Evolutionary conservation across 2,329 filamentous ascomycete genomes (phyloP).

Genomic region (Stylonectria norvegica): DNA sequence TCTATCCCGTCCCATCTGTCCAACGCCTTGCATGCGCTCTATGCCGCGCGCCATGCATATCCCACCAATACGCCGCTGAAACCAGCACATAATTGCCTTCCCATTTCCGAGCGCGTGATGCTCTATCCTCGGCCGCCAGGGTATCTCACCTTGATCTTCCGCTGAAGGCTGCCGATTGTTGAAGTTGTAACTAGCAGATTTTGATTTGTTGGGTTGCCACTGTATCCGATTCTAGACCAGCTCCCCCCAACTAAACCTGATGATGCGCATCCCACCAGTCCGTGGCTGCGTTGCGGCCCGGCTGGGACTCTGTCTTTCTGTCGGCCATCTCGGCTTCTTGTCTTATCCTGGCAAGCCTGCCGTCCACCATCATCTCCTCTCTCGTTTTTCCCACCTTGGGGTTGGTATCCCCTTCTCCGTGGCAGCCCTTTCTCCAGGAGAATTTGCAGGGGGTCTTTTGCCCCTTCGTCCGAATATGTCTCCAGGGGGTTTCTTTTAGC

Average conservation of each 20-base stretch:
- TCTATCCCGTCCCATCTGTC: no score
- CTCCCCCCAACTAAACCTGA: constrained; percentile 1
- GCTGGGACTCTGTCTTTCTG: constrained; percentile 24
- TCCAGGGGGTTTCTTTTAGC: constrained; percentile 68
- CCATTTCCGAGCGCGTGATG: no score
- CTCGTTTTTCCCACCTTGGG: constrained; percentile 42
- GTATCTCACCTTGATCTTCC: constrained; percentile 15
- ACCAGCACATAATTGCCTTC: no score
- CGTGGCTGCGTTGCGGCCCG: constrained; percentile 11
- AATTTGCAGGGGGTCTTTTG: constrained; percentile 3
- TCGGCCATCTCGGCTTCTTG: constrained; percentile 46
- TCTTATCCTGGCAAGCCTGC: constrained; percentile 44
- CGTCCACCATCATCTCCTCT: constrained; percentile 52
- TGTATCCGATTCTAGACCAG: not conserved
- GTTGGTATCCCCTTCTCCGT: constrained; percentile 11
- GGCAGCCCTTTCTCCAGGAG: not conserved
- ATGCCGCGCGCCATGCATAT: no score
- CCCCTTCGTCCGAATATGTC: constrained; percentile 18
- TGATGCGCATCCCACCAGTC: constrained; percentile 33
- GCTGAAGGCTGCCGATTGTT: no score
- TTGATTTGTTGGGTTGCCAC: no score
- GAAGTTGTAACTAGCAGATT: no score
- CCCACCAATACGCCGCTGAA: no score
- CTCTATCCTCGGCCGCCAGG: constrained; percentile 12
- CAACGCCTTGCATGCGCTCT: no score